A percentile compares a stretch with the other conserved stretches of the same genome.
Evolutionary conservation across 2,329 filamentous ascomycete species (phyloP).

Genomic region (Sporothrix schenckii): DNA sequence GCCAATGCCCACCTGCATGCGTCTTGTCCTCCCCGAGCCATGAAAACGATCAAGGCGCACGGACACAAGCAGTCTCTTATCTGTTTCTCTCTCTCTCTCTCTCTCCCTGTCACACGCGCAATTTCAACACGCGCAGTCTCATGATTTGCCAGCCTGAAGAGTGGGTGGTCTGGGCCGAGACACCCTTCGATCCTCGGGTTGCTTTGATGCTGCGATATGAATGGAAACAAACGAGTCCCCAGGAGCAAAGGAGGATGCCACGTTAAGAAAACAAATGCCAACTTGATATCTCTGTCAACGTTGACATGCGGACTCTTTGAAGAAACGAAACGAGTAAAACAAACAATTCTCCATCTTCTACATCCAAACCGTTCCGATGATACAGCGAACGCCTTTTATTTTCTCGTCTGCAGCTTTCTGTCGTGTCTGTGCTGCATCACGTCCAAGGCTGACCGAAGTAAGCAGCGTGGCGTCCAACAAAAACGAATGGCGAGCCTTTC

Average conservation of each 20-base stretch:
- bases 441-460: constrained; percentile 20
- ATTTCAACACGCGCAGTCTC: no score
- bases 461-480: constrained; percentile 13
- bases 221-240: neutral
- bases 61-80: neutral
- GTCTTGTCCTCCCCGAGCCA: constrained; percentile 26
- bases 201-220: neutral
- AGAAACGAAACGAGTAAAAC: neutral
- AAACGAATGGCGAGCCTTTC: neutral
- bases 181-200: neutral
- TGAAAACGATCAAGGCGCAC: constrained; percentile 13
- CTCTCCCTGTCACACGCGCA: neutral
- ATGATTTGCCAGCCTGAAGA: neutral
- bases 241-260: neutral
- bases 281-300: neutral
- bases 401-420: neutral
- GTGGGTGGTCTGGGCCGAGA: constrained; percentile 18
- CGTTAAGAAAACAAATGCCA: neutral
- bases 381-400: neutral
- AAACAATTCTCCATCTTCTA: no score
- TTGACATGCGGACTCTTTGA: no score
- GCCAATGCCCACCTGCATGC: constrained; percentile 5
- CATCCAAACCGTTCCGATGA: no score
- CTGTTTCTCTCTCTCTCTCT: neutral
- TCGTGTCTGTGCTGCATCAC: neutral